Evolutionary conservation across 768 basidiomycete genomes (phyloP), one percentile per base, ranked within the genome.

Genomic region (Tricholoma furcatifolium): DNA sequence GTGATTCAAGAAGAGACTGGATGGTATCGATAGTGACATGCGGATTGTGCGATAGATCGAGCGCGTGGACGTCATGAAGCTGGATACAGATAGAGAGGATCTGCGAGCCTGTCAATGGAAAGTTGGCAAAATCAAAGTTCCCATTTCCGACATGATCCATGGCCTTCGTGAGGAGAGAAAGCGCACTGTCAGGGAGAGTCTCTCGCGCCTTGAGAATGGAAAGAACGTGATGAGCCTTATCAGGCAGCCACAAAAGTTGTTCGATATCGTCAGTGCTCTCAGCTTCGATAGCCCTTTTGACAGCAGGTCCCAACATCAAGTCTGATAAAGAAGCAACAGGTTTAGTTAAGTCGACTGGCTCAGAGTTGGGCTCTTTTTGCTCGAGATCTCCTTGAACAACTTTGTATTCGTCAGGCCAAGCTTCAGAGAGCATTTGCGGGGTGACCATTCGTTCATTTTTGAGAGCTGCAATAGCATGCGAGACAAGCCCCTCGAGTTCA

Each of bases 1-100:
- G 39, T 4, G 52, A 32, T 21, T 58, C 38, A 6, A 72, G 55
- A 21, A 70, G 45, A 7, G 43, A 24, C 12, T 51, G 56, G 27
- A 74, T 38, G 35, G 38, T 60, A 9, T 64, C 61, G 23, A 59
- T 43, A 8, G 61, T 61, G 24, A 73, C 44, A 50, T 42, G 34
- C 20, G 59, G 23, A 51, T 67, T 71, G 38, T 51, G 51, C 7
- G 70, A 68, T 21, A 73, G 53, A 42, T 68, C 59, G 23, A 74
- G 44, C 18, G 46, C 17, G 15, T 56, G 36, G 15, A 69, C 23
- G 11, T 47, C 50, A 2, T 47, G 44, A 20, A 51, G 43, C 9
- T 47, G 17, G n/a, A 35, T 27, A 30, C 53, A 18, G 38, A 62
- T 27, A 40, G 43, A 62, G 23, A 57, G 2, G 31, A 72, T 45